phyloP scores from a whole-genome alignment of 208 protist genomes.

The Trypanosoma platydactyli region DNA sequence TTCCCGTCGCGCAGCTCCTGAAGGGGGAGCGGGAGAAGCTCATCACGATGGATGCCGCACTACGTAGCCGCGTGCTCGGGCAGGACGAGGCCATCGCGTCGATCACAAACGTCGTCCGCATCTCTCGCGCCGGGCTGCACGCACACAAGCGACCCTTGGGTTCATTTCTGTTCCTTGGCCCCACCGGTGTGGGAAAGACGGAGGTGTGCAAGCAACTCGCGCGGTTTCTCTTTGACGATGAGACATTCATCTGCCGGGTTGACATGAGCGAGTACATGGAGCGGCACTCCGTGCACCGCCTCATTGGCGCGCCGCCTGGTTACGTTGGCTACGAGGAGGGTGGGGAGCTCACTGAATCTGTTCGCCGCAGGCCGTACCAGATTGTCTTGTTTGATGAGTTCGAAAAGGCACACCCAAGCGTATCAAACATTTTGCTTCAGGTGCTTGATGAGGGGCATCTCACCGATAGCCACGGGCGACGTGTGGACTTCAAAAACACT shows the following conservation, averaged over 20 bases:
- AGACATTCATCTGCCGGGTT: slow-evolving; percentile 96
- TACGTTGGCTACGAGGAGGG: slow-evolving; percentile 99
- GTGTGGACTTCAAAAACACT: slow-evolving; percentile 97
- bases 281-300: slow-evolving; percentile 92
- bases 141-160: slow-evolving; percentile 90
- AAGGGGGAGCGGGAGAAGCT: slow-evolving; percentile 90
- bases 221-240: slow-evolving; percentile 96
- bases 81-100: slow-evolving; percentile 96
- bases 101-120: slow-evolving; percentile 95
- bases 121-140: slow-evolving; percentile 94
- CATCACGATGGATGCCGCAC: slow-evolving; percentile 79
- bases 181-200: slow-evolving; percentile 96
- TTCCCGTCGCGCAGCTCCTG: slow-evolving; percentile 94
- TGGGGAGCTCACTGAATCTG: slow-evolving; percentile 98
- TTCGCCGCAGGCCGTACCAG: slow-evolving; percentile 96
- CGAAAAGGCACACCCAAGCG: slow-evolving; percentile 98
- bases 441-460: slow-evolving; percentile 98
- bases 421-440: slow-evolving; percentile 98
- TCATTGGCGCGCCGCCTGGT: slow-evolving; percentile 98
- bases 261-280: slow-evolving; percentile 99
- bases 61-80: slow-evolving; percentile 94
- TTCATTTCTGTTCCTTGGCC: slow-evolving; percentile 97
- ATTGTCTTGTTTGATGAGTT: slow-evolving; percentile 99
- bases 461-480: slow-evolving; percentile 96
- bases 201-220: slow-evolving; percentile 96